Percentiles rank a stretch among this genome's conserved stretches.
These are phyloP conservation scores for Coemansia sp. DNA, from an alignment of 192 early-diverging fungal genomes.

Conservation along the genomic window DNA sequence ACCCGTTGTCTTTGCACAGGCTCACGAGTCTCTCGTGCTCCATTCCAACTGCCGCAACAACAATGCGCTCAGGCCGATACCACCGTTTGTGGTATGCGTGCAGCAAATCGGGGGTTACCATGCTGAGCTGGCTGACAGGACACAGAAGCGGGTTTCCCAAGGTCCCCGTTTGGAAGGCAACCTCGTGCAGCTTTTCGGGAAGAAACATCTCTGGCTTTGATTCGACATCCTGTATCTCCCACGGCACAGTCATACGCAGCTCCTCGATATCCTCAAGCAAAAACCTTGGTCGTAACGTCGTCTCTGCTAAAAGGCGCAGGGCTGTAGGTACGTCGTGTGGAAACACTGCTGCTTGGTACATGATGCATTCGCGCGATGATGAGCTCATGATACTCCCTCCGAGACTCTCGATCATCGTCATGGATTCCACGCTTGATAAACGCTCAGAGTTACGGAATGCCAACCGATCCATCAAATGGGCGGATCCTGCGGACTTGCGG, in stretches of 20 bases:
- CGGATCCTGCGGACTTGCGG: slow-evolving; percentile 63
- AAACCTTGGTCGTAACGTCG: slow-evolving; percentile 74
- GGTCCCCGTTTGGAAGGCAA: slow-evolving; percentile 75
- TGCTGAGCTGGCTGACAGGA: slow-evolving; percentile 63
- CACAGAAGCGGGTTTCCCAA: slow-evolving; percentile 81
- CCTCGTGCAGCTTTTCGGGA: slow-evolving; percentile 83
- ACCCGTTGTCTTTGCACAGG: slow-evolving; percentile 63
- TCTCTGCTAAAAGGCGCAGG: slow-evolving; percentile 75
- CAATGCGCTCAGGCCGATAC: slow-evolving; percentile 91
- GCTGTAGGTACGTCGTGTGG: slow-evolving; percentile 73
- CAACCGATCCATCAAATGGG: slow-evolving; percentile 87
- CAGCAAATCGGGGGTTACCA: slow-evolving; percentile 68
- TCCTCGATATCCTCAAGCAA: slow-evolving; percentile 77
- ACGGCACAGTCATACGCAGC: slow-evolving; percentile 71
- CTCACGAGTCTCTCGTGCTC: slow-evolving; percentile 81
- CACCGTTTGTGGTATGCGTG: slow-evolving; percentile 72
- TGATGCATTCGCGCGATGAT: slow-evolving; percentile 87
- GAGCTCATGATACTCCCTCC: slow-evolving; percentile 91
- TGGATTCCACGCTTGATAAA: slow-evolving; percentile 66
- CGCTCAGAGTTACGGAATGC: slow-evolving; percentile 88
- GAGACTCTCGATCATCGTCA: slow-evolving; percentile 76
- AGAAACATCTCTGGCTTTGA: slow-evolving; percentile 81
- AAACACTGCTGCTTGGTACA: slow-evolving; percentile 93
- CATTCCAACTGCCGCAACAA: slow-evolving; percentile 82
- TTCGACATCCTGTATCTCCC: slow-evolving; percentile 87